A percentile compares a stretch with the other conserved stretches of the same genome.
These are phyloP conservation scores for Tolypocladium inflatum DNA, from an alignment of 2,329 filamentous ascomycete species.

Conservation along the genomic window DNA sequence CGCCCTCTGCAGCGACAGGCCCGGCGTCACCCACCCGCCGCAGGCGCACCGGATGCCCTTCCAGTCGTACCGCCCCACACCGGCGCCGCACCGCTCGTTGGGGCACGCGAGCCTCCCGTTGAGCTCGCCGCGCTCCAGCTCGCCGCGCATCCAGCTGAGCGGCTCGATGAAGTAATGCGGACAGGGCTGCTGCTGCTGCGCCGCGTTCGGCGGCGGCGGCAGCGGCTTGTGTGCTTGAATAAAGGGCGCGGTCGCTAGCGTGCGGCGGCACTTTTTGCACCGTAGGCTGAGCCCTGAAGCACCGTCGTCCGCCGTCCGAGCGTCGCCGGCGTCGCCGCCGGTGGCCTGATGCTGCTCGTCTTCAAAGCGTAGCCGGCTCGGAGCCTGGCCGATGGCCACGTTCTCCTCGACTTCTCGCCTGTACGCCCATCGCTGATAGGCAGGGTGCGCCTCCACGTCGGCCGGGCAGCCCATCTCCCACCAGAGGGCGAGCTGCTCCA, in stretches of 20 bases:
- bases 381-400: slow-evolving; percentile 67
- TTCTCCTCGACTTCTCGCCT: slow-evolving; percentile 44
- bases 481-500: slow-evolving; percentile 79
- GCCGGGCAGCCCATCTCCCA: slow-evolving; percentile 76
- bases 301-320: not conserved
- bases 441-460: slow-evolving; percentile 53
- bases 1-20: slow-evolving; percentile 75
- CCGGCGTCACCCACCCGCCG: slow-evolving; percentile 81
- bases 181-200: slow-evolving; percentile 34
- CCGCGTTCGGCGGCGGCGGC: not conserved
- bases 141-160: slow-evolving; percentile 85
- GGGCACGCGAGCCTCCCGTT: slow-evolving; percentile 83
- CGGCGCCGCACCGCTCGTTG: slow-evolving; percentile 64
- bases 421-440: slow-evolving; percentile 67
- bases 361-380: slow-evolving; percentile 74
- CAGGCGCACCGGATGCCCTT: slow-evolving; percentile 91
- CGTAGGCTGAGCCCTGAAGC: slow-evolving; percentile 38
- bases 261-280: slow-evolving; percentile 83
- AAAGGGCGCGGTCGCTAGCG: slow-evolving; percentile 47
- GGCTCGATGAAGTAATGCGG: slow-evolving; percentile 88
- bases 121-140: slow-evolving; percentile 70
- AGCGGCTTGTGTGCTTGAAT: slow-evolving; percentile 48
- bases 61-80: slow-evolving; percentile 92
- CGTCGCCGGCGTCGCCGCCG: not conserved
- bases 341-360: slow-evolving; percentile 46